Conservation (phyloP, 1,284 basidiomycete species). For the Sphagnurus paluster region DNA sequence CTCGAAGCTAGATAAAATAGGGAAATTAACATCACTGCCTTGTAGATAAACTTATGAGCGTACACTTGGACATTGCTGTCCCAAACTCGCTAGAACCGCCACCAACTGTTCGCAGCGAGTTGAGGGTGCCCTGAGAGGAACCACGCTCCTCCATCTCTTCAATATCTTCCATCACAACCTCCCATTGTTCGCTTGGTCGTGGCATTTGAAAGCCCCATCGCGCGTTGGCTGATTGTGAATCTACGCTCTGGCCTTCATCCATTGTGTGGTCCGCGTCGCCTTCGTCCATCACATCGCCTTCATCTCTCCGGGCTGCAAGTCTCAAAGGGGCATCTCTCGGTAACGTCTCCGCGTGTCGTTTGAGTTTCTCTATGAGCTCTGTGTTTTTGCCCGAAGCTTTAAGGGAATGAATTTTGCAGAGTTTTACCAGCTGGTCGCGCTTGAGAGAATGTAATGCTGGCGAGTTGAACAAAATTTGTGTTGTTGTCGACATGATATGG, state of each 20-base stretch:
- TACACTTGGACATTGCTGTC: slow-evolving; percentile 62
- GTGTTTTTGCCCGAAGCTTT: slow-evolving; percentile 77
- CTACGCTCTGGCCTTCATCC: slow-evolving; percentile 29
- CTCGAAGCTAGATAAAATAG: slow-evolving; percentile 42
- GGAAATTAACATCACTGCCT: slow-evolving; percentile 10
- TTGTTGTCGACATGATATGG: slow-evolving; percentile 58
- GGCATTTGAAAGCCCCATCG: slow-evolving; percentile 29
- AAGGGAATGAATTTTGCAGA: slow-evolving; percentile 77
- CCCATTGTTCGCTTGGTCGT: slow-evolving; percentile 74
- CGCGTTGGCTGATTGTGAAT: slow-evolving; percentile 17
- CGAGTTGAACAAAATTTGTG: slow-evolving; percentile 77
- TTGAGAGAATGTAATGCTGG: slow-evolving; percentile 77
- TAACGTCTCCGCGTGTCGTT: slow-evolving; percentile 60
- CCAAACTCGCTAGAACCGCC: slow-evolving; percentile 63
- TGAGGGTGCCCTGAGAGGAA: slow-evolving; percentile 47
- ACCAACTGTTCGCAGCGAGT: slow-evolving; percentile 41
- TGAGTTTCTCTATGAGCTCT: slow-evolving; percentile 67
- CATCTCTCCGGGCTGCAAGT: slow-evolving; percentile 42
- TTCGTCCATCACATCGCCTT: slow-evolving; percentile 14
- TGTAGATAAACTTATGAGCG: slow-evolving; percentile 27
- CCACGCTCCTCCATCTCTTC: slow-evolving; percentile 56
- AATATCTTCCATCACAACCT: slow-evolving; percentile 75
- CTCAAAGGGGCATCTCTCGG: slow-evolving; percentile 53
- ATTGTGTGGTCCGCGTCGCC: slow-evolving; percentile 31
- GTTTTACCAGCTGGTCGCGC: slow-evolving; percentile 75